A percentile compares a stretch with the other conserved stretches of the same genome.
Conservation (phyloP, 2,329 filamentous ascomycete genomes). For the Reticulascus tulasneorum region DNA sequence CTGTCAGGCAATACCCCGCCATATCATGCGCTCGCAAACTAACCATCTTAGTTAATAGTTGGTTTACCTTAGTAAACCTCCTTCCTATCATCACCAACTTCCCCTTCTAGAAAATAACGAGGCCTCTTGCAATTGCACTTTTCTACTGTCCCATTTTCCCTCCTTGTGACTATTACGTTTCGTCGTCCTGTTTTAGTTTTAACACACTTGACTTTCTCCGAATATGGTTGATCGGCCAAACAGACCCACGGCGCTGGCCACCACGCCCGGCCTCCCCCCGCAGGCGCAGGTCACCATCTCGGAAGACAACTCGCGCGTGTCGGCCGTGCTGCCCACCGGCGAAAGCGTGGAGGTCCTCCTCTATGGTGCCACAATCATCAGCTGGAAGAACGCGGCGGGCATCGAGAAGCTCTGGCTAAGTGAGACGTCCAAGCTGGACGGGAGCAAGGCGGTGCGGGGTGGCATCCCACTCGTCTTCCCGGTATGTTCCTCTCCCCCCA, state of each 20-base stretch:
- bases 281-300: slow-evolving; percentile 72
- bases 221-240: slow-evolving; percentile 78
- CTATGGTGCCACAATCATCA: slow-evolving; percentile 88
- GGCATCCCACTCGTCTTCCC: slow-evolving; percentile 93
- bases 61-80: too few species aligned
- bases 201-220: not conserved
- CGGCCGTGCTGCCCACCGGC: slow-evolving; percentile 78
- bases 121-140: too few species aligned
- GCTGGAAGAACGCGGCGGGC: slow-evolving; percentile 81
- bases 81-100: too few species aligned
- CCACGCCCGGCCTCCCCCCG: slow-evolving; percentile 70
- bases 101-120: too few species aligned
- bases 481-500: slow-evolving; percentile 48
- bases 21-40: too few species aligned
- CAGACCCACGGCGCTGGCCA: slow-evolving; percentile 72
- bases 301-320: slow-evolving; percentile 66
- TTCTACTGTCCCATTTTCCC: not conserved
- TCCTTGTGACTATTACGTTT: not conserved
- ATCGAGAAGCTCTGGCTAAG: slow-evolving; percentile 85
- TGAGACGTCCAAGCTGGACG: slow-evolving; percentile 75
- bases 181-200: not conserved
- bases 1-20: too few species aligned
- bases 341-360: slow-evolving; percentile 83
- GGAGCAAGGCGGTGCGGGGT: slow-evolving; percentile 83
- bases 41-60: too few species aligned